A percentile compares a stretch with the other conserved stretches of the same genome.
Conservation (phyloP, 192 early-diverging fungal genomes). For the Geosiphon pyriformis region DNA sequence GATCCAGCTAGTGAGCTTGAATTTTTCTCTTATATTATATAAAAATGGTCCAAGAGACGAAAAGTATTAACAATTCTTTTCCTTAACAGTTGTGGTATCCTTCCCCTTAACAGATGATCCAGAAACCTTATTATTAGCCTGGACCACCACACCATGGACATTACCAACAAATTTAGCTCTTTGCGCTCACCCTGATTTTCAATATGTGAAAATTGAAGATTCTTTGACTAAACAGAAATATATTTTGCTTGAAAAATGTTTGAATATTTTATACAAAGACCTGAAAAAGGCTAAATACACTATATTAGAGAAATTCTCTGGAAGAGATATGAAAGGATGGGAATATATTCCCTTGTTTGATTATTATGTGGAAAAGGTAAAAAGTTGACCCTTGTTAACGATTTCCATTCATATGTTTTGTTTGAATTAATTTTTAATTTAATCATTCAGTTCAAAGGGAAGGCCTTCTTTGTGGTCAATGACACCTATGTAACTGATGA, state of each 20-base stretch:
- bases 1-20: conserved; percentile 72
- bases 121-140: conserved; percentile 76
- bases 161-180: conserved; percentile 93
- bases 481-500: conserved; percentile 92
- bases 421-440: background rate
- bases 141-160: conserved; percentile 99
- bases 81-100: conserved; percentile 68
- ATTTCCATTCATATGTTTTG: background rate
- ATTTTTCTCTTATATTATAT: background rate
- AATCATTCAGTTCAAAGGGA: conserved; percentile 60
- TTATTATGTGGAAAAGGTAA: conserved; percentile 54
- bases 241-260: conserved; percentile 79
- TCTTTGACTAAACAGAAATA: conserved; percentile 73
- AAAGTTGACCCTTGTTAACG: background rate
- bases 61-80: background rate
- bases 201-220: conserved; percentile 95
- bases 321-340: conserved; percentile 72
- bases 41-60: background rate
- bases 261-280: conserved; percentile 90
- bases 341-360: conserved; percentile 90
- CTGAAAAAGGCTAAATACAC: conserved; percentile 91
- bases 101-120: conserved; percentile 89
- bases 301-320: conserved; percentile 72
- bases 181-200: conserved; percentile 86
- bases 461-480: conserved; percentile 78